Conservation (phyloP, 495 filamentous ascomycete species). For the Immersiella caudata region DNA sequence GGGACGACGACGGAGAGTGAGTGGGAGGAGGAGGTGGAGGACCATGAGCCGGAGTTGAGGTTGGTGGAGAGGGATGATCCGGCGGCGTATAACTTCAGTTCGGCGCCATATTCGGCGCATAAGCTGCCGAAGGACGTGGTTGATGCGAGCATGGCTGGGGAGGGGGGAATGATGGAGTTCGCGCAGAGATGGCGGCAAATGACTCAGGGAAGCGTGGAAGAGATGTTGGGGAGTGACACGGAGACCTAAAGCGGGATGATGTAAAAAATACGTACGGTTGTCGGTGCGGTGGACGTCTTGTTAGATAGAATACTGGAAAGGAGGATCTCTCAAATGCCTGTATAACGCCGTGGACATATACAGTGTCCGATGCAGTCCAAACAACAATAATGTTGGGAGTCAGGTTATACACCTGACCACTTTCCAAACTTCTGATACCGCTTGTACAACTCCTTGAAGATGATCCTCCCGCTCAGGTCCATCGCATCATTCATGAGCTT, state of each 20-base stretch:
- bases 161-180: constrained; percentile 79
- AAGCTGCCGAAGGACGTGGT: constrained; percentile 95
- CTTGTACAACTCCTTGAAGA: constrained; percentile 73
- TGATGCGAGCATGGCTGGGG: constrained; percentile 78
- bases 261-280: too few relatives aligned
- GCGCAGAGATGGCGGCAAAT: constrained; percentile 84
- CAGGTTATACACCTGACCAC: constrained; percentile 60
- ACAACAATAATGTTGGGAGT: neutral
- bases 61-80: constrained; percentile 82
- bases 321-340: too few relatives aligned
- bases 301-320: too few relatives aligned
- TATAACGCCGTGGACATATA: neutral
- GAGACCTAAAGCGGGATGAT: neutral
- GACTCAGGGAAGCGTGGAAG: constrained; percentile 23
- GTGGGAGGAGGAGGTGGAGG: constrained; percentile 58
- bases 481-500: constrained; percentile 68
- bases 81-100: constrained; percentile 80
- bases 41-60: constrained; percentile 74
- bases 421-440: constrained; percentile 70
- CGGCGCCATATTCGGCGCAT: constrained; percentile 89
- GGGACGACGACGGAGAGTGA: constrained; percentile 39
- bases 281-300: too few relatives aligned
- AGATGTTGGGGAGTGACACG: neutral
- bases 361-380: too few relatives aligned
- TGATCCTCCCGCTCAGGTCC: constrained; percentile 66